Evolutionary conservation across 768 basidiomycete species (phyloP), one percentile per base, ranked within the genome.

Genomic region (Rhodotorula graminis): DNA sequence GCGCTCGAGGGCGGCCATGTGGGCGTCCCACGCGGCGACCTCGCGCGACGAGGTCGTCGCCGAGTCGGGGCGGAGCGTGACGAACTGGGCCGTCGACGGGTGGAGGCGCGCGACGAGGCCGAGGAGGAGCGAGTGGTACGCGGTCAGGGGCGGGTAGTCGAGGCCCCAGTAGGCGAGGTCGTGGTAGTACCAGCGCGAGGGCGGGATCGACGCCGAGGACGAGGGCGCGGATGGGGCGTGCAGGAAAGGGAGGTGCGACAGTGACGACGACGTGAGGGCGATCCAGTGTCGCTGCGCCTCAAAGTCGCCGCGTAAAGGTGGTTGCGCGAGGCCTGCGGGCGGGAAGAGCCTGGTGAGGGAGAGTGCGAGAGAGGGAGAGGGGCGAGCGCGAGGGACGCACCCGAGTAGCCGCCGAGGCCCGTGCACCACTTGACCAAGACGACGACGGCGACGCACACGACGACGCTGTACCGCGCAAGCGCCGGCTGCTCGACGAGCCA

Each of bases 111-210:
- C 70, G 53, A 75, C 19, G 18, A 49, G 14, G 37, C 76, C 78
- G 65, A 78, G 64, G 64, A 77, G 29, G 58, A 70, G 61, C 3
- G 80, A 80, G 64, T 80, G 77, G 57, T 94, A 95, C 6, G 92
- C 94, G 6, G 93, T 96, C 72, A 96, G 78, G 7, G 93, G 93
- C 8, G 93, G 93, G 82, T 97, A 97, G 81, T 97, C 94, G 63
- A 97, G 84, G 0, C 92, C 92, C 94, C 94, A 97, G 78, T 95
- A 95, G 49, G 86, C 86, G 44, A 91, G 84, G 78, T 95, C 91
- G 80, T 93, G 91, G 2, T 82, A 87, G 81, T 97, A 97, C 94
- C 94, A 97, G 72, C 89, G 82, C 23, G 82, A 82, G 29, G 87
- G 77, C 1, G 67, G 23, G 37, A 88, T 81, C 6, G 91, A 29